These are phyloP conservation scores for Ustilago bromivora DNA, from an alignment of 1,284 basidiomycete species.

Conservation along the genomic window DNA sequence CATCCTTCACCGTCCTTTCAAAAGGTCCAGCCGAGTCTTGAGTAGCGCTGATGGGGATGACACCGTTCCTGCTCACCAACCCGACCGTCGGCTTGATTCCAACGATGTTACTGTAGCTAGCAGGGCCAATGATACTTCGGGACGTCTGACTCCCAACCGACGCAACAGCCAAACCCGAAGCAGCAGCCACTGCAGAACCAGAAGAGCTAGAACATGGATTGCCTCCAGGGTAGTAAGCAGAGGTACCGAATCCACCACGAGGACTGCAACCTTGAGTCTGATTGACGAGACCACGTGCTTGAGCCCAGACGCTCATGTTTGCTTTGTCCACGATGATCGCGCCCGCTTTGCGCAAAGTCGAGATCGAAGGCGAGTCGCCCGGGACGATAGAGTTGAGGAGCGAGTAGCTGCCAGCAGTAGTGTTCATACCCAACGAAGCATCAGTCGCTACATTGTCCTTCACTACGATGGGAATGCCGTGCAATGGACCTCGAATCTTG, in stretches of 20 bases:
- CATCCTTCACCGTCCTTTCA: conserved; percentile 43
- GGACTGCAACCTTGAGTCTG: conserved; percentile 76
- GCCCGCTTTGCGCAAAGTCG: conserved; percentile 76
- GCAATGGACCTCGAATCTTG: conserved; percentile 75
- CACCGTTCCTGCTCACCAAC: conserved; percentile 38
- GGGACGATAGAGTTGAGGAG: conserved; percentile 74
- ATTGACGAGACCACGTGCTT: conserved; percentile 73
- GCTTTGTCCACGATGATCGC: conserved; percentile 76
- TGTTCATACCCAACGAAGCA: conserved; percentile 76
- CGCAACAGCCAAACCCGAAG: conserved; percentile 76
- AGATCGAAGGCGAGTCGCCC: conserved; percentile 76
- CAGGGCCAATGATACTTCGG: conserved; percentile 48
- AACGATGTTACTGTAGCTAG: conserved; percentile 49
- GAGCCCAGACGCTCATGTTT: conserved; percentile 67
- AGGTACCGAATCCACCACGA: conserved; percentile 76
- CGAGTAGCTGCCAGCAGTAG: conserved; percentile 72
- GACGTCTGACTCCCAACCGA: conserved; percentile 77
- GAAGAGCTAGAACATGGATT: conserved; percentile 78
- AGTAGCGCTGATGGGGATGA: conserved; percentile 40
- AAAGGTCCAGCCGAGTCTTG: conserved; percentile 51
- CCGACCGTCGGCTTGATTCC: conserved; percentile 54
- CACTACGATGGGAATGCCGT: conserved; percentile 79
- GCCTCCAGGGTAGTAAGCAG: conserved; percentile 75
- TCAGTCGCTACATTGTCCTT: conserved; percentile 80
- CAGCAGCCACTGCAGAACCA: conserved; percentile 76